Evolutionary conservation across 148 eudicot genomes (phyloP), one percentile per base, ranked within the genome.

Genomic region (Cornus kousa): DNA sequence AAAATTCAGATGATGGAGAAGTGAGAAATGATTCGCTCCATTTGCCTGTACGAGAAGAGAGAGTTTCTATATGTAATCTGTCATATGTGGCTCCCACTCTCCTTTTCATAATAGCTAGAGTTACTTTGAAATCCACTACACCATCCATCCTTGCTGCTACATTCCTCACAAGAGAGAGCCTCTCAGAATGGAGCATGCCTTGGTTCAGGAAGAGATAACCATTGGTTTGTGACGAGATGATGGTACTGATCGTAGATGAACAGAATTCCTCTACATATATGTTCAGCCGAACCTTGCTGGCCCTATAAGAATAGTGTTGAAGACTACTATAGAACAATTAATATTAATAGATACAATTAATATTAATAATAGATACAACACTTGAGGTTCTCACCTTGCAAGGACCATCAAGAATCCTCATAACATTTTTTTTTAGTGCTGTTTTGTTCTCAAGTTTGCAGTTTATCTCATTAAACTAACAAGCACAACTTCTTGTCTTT

Each of bases 201-300:
- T 28, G 28, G 28, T 28, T 28, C 28, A 28, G 28, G 28, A 28
- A 28, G 28, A 28, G 28, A 0, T 28, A 28, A 28, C 28, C 28
- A 28, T 28, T 28, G 28, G 28, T 28, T 28, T 28, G 28, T 28
- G 28, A 28, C 28, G 28, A 1, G 28, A 28, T 92, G 98, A 79
- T 96, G 99, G 83, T 93, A 97, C 14, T 98, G 95, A 81, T 96
- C 99, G 60, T 74, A 90, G 71, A 96, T 83, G 82, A 96, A 96
- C 40, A 96, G 76, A 70, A 89, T 82, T 68, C 98, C 97, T 82
- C 83, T 87, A 81, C 62, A 92, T 33, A 96, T 96, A 84, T 96
- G 98, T 80, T 96, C 97, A 67, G 93, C 95, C 43, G 99, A 94
- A 77, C 99, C 99, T 88, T 96, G 99, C 79, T 92, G 92, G n/a